Evolutionary conservation across 2,329 filamentous ascomycete species (phyloP).

Genomic region (Verticillium klebahnii): DNA sequence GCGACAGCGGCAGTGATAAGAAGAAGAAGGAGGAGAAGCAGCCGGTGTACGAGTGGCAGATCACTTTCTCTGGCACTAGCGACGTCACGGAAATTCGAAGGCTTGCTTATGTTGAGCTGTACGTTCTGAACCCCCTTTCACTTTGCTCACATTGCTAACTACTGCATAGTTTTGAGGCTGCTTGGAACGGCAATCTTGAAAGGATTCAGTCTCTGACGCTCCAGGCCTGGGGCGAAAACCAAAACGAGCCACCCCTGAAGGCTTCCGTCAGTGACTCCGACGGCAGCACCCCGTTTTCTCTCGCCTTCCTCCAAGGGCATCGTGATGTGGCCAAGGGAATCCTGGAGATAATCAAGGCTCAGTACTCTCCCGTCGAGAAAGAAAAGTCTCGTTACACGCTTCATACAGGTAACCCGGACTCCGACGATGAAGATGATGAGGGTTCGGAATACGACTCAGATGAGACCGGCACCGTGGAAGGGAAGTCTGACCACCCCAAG

Average conservation of each 20-base stretch:
- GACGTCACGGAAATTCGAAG: slow-evolving; percentile 52
- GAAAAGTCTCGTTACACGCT: slow-evolving; percentile 46
- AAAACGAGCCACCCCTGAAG: slow-evolving; percentile 55
- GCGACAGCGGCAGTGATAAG: slow-evolving; percentile 2
- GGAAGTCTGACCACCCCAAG: slow-evolving; percentile 30
- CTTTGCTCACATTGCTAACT: slow-evolving; percentile 15
- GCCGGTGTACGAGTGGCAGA: slow-evolving; percentile 39
- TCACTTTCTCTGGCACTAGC: slow-evolving; percentile 47
- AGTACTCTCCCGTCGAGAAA: slow-evolving; percentile 57
- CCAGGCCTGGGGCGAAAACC: slow-evolving; percentile 48
- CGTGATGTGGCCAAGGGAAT: slow-evolving; percentile 58
- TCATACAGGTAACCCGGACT: slow-evolving; percentile 27
- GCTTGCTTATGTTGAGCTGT: slow-evolving; percentile 60
- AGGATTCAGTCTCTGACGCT: slow-evolving; percentile 63
- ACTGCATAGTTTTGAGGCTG: slow-evolving; percentile 60
- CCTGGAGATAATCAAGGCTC: slow-evolving; percentile 64
- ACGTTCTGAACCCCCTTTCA: slow-evolving; percentile 24
- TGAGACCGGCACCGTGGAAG: slow-evolving; percentile 24
- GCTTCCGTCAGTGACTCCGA: slow-evolving; percentile 53
- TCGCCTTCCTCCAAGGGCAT: slow-evolving; percentile 65
- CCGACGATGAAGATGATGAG: slow-evolving; percentile 31
- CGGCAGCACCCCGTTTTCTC: slow-evolving; percentile 56
- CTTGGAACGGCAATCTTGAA: slow-evolving; percentile 64
- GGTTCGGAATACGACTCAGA: slow-evolving; percentile 25
- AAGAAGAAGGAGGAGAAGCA: slow-evolving; percentile 13